Evolutionary conservation across 1,139 yeast species (phyloP).

Genomic region (Protomyces pachydermus): DNA sequence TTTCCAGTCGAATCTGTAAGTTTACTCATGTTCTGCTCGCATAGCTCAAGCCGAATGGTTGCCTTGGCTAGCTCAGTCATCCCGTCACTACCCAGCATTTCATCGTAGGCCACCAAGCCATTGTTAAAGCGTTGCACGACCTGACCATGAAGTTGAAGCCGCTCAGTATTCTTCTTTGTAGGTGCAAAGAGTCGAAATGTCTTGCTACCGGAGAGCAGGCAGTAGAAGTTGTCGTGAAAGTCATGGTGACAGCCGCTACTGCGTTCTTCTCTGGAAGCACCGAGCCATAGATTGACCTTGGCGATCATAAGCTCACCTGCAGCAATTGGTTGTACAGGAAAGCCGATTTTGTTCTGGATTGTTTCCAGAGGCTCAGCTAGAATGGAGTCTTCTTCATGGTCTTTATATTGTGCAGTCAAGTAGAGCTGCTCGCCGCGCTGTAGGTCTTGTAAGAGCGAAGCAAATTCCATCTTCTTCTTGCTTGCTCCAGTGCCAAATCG

Average conservation of each 20-base stretch:
- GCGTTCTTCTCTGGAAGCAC: slow-evolving; percentile 11
- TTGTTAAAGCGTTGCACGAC: slow-evolving; percentile 6
- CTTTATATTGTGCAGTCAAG: slow-evolving; percentile 27
- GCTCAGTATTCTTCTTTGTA: not conserved
- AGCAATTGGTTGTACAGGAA: slow-evolving; percentile 11
- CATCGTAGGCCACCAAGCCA: slow-evolving; percentile 22
- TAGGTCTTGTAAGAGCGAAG: slow-evolving; percentile 8
- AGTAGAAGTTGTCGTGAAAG: slow-evolving; percentile 28
- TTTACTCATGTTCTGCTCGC: not conserved
- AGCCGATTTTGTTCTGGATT: not conserved
- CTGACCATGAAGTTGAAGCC: slow-evolving; percentile 12
- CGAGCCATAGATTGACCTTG: slow-evolving; percentile 28
- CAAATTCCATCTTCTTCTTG: slow-evolving; percentile 13
- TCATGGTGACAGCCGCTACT: slow-evolving; percentile 29
- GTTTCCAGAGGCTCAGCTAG: slow-evolving; percentile 10
- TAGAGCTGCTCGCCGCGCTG: slow-evolving; percentile 19
- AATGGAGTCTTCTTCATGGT: slow-evolving; percentile 13
- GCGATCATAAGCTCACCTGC: slow-evolving; percentile 19
- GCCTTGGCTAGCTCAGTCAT: slow-evolving; percentile 11
- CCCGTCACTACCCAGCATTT: slow-evolving; percentile 21
- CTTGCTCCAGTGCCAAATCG: slow-evolving; percentile 26
- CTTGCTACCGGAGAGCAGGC: slow-evolving; percentile 23
- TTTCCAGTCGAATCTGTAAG: not conserved
- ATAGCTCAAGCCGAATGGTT: not conserved
- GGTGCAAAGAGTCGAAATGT: slow-evolving; percentile 23